A percentile compares a stretch with the other conserved stretches of the same genome.
Evolutionary conservation across 2,329 filamentous ascomycete species (phyloP).

Genomic region (Grosmannia huntii): DNA sequence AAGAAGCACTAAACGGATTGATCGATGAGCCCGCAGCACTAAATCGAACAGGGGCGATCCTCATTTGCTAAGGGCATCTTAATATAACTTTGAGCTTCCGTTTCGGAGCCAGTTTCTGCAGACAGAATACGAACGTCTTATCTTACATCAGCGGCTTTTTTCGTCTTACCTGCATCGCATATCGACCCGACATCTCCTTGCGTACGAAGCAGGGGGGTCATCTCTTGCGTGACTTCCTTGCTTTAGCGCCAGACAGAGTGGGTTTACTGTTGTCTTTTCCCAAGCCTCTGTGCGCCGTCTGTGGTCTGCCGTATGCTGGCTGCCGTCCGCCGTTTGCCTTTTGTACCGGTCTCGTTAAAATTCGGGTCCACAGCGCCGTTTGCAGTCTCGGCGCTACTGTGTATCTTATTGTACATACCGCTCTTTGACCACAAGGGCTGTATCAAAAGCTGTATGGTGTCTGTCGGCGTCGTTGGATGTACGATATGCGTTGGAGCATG

Average conservation of each 20-base stretch:
- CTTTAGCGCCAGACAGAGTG: too few species aligned
- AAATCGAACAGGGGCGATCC: neutral
- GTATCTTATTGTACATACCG: too few species aligned
- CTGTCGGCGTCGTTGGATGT: too few species aligned
- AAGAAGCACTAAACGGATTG: too few species aligned
- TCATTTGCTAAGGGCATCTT: too few species aligned
- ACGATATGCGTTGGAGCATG: too few species aligned
- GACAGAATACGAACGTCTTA: too few species aligned
- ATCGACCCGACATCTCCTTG: neutral
- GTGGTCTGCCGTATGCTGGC: neutral
- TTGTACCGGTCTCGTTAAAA: neutral
- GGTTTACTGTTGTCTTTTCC: too few species aligned
- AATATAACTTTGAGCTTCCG: neutral
- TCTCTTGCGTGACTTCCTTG: too few species aligned
- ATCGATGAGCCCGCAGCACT: neutral
- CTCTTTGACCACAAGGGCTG: neutral
- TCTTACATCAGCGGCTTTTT: neutral
- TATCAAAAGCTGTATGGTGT: too few species aligned
- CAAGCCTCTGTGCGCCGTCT: neutral
- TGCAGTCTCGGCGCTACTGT: too few species aligned
- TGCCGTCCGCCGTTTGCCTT: neutral
- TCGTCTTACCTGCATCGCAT: neutral
- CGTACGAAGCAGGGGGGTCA: neutral
- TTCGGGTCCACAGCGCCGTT: too few species aligned
- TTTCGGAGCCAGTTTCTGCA: neutral